Evolutionary conservation across 768 basidiomycete species (phyloP).

Genomic region (Pholiota microspora): DNA sequence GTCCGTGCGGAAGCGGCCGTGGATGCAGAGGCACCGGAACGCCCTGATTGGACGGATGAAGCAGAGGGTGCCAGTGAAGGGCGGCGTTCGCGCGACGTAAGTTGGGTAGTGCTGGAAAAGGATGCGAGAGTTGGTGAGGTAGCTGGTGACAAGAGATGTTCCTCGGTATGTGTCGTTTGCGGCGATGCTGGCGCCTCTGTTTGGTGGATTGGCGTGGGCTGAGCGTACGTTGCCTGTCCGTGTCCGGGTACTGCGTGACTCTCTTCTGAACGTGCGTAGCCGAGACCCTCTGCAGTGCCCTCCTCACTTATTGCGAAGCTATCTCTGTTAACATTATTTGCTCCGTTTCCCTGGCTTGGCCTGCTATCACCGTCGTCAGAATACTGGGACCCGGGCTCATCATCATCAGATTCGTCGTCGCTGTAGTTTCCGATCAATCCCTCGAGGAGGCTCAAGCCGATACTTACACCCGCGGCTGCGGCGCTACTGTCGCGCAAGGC

Average conservation of each 20-base stretch:
- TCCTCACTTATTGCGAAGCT: conserved; percentile 16
- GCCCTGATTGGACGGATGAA: conserved; percentile 4
- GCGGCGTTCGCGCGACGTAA: conserved; percentile 15
- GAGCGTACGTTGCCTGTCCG: neutral
- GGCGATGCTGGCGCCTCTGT: too few relatives aligned
- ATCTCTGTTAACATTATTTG: neutral
- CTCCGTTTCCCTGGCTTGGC: neutral
- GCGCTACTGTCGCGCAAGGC: neutral
- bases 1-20: conserved; percentile 16
- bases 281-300: conserved; percentile 23
- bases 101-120: neutral
- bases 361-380: neutral
- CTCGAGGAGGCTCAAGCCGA: conserved; percentile 3
- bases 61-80: conserved; percentile 25
- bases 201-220: too few relatives aligned
- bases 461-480: neutral
- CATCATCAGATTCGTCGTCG: conserved; percentile 25
- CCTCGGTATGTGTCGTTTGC: neutral
- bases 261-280: conserved; percentile 22
- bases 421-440: conserved; percentile 20
- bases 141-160: conserved; percentile 1
- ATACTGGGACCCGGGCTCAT: conserved; percentile 12
- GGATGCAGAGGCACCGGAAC: conserved; percentile 7
- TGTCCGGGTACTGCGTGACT: neutral
- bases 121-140: conserved; percentile 15